These are phyloP conservation scores for Nemophila menziesii DNA, from an alignment of 257 asterid species.

Conservation along the genomic window DNA sequence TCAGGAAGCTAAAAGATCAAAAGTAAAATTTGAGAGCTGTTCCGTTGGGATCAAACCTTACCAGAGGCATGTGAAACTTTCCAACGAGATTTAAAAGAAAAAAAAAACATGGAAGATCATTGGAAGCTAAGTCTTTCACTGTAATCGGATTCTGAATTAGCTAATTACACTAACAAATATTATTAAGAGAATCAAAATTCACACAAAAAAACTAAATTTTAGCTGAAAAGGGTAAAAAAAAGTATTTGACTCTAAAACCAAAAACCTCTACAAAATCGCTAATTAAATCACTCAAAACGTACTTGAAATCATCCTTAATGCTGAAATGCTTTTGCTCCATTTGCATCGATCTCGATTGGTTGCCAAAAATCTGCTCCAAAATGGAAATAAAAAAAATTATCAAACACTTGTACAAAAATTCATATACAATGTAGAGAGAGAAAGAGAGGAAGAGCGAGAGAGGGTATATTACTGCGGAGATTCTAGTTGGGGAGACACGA, in stretches of 20 bases:
- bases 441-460: not conserved
- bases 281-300: slow-evolving; percentile 13
- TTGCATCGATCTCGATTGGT: slow-evolving; percentile 24
- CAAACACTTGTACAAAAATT: slow-evolving; percentile 4
- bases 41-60: too few species aligned
- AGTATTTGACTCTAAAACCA: slow-evolving; percentile 4
- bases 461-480: not conserved
- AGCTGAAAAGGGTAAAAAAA: not conserved
- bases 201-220: not conserved
- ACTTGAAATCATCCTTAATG: slow-evolving; percentile 30
- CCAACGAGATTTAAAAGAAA: too few species aligned
- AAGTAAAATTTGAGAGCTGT: not conserved
- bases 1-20: not conserved
- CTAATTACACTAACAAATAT: not conserved
- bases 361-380: slow-evolving; percentile 24
- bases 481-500: slow-evolving; percentile 1
- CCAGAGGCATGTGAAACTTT: too few species aligned
- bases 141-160: not conserved
- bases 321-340: slow-evolving; percentile 33
- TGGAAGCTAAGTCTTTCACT: not conserved
- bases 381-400: not conserved
- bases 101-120: too few species aligned
- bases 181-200: not conserved
- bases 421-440: not conserved
- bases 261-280: slow-evolving; percentile 7